Conservation (phyloP, 495 filamentous ascomycete species). For the Hyaloscypha bicolor region DNA sequence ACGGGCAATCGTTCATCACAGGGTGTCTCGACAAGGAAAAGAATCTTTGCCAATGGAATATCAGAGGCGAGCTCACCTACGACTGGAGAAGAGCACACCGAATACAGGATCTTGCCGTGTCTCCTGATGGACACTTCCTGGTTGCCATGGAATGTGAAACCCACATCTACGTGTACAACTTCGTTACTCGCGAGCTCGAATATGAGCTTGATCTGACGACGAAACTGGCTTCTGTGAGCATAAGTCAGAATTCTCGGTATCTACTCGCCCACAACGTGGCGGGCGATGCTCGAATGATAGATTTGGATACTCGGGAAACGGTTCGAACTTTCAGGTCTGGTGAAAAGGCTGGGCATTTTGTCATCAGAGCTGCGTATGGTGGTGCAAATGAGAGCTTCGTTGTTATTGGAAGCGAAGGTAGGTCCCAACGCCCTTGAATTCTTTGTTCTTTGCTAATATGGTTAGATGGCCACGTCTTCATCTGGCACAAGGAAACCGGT, state of each 20-base stretch:
- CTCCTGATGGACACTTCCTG: slow-evolving; percentile 74
- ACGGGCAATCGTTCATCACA: slow-evolving; percentile 77
- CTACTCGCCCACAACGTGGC: slow-evolving; percentile 82
- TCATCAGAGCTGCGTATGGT: slow-evolving; percentile 83
- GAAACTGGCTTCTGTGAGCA: slow-evolving; percentile 73
- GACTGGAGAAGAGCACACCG: slow-evolving; percentile 70
- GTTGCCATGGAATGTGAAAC: slow-evolving; percentile 73
- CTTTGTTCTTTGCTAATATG: slow-evolving; percentile 12
- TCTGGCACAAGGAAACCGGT: slow-evolving; percentile 89
- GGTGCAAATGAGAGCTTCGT: slow-evolving; percentile 91
- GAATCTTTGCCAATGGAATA: slow-evolving; percentile 70
- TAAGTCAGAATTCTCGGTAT: slow-evolving; percentile 76
- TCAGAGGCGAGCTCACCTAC: slow-evolving; percentile 57
- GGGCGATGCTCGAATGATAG: slow-evolving; percentile 73
- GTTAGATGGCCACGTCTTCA: slow-evolving; percentile 75
- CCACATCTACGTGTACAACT: slow-evolving; percentile 81
- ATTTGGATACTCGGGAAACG: slow-evolving; percentile 72
- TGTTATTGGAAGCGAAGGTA: slow-evolving; percentile 90
- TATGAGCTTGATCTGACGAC: slow-evolving; percentile 68
- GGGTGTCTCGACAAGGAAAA: slow-evolving; percentile 71
- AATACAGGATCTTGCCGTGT: slow-evolving; percentile 82
- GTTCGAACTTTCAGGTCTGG: slow-evolving; percentile 68
- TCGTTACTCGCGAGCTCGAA: slow-evolving; percentile 68
- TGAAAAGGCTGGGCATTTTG: slow-evolving; percentile 67
- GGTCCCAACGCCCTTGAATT: slow-evolving; percentile 13